Evolutionary conservation across 306 rosid genomes (phyloP).

Genomic region (Chamaecrista fasciculata): DNA sequence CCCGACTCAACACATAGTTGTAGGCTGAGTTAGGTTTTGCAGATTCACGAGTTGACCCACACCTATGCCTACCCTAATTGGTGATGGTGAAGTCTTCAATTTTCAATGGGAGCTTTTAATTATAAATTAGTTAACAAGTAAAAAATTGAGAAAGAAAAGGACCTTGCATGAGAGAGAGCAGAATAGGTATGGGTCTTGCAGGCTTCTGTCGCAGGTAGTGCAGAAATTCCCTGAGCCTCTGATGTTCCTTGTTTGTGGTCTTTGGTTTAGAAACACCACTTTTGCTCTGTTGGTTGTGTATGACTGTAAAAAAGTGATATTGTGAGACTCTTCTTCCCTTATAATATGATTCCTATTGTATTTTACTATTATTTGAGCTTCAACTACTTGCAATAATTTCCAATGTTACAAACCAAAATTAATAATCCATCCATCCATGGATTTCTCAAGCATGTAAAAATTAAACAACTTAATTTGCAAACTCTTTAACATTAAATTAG

Average conservation of each 20-base stretch:
- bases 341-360: no score
- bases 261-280: slow-evolving; percentile 82
- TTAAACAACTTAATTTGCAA: background rate
- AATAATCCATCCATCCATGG: background rate
- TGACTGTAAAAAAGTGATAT: slow-evolving; percentile 50
- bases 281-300: slow-evolving; percentile 88
- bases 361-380: background rate
- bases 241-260: slow-evolving; percentile 63
- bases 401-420: no score
- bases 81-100: no score
- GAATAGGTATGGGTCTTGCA: slow-evolving; percentile 77
- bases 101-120: background rate
- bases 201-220: slow-evolving; percentile 79
- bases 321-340: background rate
- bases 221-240: slow-evolving; percentile 82
- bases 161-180: slow-evolving; percentile 98
- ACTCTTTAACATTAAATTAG: background rate
- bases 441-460: slow-evolving; percentile 17
- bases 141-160: no score
- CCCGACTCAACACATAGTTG: no score
- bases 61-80: no score
- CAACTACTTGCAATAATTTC: no score
- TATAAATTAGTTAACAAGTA: background rate
- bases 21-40: no score
- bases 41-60: no score